Evolutionary conservation across 1,284 basidiomycete genomes (phyloP).

Genomic region (Cutaneotrichosporon dermatis): DNA sequence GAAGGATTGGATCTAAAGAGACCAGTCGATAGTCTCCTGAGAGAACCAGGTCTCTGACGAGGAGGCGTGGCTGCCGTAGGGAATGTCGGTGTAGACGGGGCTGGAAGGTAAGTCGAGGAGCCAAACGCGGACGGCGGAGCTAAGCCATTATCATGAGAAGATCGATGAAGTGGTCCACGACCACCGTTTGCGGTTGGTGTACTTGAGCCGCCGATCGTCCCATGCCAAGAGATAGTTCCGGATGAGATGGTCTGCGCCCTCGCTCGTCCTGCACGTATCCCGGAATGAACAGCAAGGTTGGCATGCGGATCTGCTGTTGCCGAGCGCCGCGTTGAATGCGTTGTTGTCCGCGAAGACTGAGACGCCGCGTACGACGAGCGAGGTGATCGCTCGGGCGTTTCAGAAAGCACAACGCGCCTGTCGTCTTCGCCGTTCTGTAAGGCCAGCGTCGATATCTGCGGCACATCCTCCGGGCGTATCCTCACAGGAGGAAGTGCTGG

Average conservation of each 20-base stretch:
- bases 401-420: conserved; percentile 17
- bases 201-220: neutral
- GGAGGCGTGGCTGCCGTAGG: conserved; percentile 34
- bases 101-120: conserved; percentile 6
- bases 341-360: conserved; percentile 12
- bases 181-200: neutral
- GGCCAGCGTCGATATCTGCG: conserved; percentile 18
- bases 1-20: conserved; percentile 29
- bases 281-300: neutral
- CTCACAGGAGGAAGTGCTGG: conserved; percentile 17
- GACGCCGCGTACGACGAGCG: conserved; percentile 31
- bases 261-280: neutral
- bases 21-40: conserved; percentile 36
- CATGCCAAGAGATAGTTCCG: conserved; percentile 10
- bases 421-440: conserved; percentile 23
- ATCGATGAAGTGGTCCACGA: neutral
- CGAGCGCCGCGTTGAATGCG: conserved; percentile 1
- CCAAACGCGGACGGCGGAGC: neutral
- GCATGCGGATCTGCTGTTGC: conserved; percentile 11
- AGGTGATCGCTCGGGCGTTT: conserved; percentile 27
- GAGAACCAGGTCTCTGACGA: conserved; percentile 33
- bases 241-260: conserved; percentile 16
- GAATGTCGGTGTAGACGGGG: conserved; percentile 8
- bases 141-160: neutral
- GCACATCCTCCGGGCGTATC: conserved; percentile 21